Evolutionary conservation across 2,329 filamentous ascomycete genomes (phyloP), one percentile per base, ranked within the genome.

Genomic region (Cryphonectria parasitica): DNA sequence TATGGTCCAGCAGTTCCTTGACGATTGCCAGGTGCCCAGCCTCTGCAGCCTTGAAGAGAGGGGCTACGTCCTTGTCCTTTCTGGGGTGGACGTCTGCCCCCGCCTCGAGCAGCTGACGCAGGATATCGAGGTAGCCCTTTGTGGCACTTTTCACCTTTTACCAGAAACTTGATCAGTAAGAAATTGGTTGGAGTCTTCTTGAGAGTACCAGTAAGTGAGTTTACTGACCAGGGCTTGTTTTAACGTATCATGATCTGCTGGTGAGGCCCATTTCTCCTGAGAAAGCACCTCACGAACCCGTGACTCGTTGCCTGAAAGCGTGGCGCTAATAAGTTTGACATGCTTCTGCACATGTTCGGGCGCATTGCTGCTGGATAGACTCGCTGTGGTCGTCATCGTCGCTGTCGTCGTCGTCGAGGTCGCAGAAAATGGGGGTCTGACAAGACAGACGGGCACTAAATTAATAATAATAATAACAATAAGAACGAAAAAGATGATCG

Each of bases 1-100:
- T 66, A 66, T 74, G 75, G 22, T 71, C 73, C 41, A 83, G 75
- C 65, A 83, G 75, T 72, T 80, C 78, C 7, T 72, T 41, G 7
- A 81, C 77, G 8, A 82, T 74, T 22, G 71, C 75, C n/a, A 75
- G 72, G 66, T 83, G 78, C 52, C 80, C 80, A 0, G 75, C 76
- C 73, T 82, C 80, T 64, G 80, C 80, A 11, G 82, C 81, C 69
- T 79, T 80, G 68, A 79, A 77, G 17, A 83, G 74, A 25, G 81
- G 78, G 0, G 81, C 77, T 31, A 78, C 67, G 68, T 82, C 81
- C 60, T 72, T 77, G 7, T 81, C 78, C 52, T 77, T 76, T 31
- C 74, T 76, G 3, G 80, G 73, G 64, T 82, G 78, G 34, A 79
- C 74, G 31, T 80, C 80, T 64, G 81, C 81, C 69, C 81, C 80